A percentile compares a stretch with the other conserved stretches of the same genome.
phyloP scores from a whole-genome alignment of 495 filamentous ascomycete genomes.

The Neurospora sp. region DNA sequence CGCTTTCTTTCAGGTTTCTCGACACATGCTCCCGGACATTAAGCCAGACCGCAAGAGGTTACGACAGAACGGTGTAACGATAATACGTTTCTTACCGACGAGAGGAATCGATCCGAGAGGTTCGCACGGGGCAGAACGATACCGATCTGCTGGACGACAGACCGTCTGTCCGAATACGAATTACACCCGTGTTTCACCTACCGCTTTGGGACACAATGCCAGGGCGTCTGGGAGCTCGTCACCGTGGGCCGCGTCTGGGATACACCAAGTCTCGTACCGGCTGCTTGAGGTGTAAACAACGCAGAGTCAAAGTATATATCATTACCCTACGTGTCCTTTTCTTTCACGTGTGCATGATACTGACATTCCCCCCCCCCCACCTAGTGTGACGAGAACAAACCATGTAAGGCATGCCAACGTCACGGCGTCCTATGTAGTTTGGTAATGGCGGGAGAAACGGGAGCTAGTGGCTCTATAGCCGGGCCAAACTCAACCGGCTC shows the following conservation, averaged over 20 bases:
- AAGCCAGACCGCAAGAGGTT: neutral
- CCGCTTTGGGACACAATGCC: neutral
- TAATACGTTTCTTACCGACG: neutral
- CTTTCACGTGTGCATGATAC: neutral
- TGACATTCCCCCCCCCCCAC: neutral
- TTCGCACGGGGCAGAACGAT: neutral
- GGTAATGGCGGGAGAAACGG: neutral
- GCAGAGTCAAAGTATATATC: constrained; percentile 20
- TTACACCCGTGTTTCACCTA: neutral
- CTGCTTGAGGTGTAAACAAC: constrained; percentile 20
- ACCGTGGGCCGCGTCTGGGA: constrained; percentile 12
- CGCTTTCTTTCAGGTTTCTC: neutral
- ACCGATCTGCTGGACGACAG: neutral
- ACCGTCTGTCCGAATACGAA: neutral
- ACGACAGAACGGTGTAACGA: neutral
- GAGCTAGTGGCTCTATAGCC: neutral
- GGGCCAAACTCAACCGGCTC: neutral
- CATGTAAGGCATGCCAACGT: constrained; percentile 21
- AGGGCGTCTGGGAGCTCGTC: neutral
- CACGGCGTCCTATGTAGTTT: constrained; percentile 24
- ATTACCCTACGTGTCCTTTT: neutral
- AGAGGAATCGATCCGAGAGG: neutral
- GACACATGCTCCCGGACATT: neutral
- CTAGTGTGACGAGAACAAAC: constrained; percentile 22
- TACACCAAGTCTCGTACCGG: constrained; percentile 22